Percentiles rank a stretch among this genome's conserved stretches.
These are phyloP conservation scores for Dalbergia cochinchinensis DNA, from an alignment of 306 rosid species.

Conservation along the genomic window DNA sequence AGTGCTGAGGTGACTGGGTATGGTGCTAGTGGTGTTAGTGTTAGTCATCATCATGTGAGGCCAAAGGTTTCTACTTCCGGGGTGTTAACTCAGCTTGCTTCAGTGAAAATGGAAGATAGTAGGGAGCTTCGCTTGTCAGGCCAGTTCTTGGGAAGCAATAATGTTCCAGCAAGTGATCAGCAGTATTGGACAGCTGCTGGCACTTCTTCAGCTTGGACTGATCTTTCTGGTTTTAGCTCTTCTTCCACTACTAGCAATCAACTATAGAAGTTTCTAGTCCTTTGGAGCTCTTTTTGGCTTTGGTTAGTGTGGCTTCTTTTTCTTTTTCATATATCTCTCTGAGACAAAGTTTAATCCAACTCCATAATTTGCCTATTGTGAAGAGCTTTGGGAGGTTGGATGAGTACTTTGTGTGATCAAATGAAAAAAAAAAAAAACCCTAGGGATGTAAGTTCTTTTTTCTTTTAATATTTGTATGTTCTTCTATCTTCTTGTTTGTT, in stretches of 20 bases:
- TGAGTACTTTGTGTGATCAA: slow-evolving; percentile 21
- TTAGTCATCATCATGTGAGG: slow-evolving; percentile 23
- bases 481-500: slow-evolving; percentile 2
- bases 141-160: slow-evolving; percentile 59
- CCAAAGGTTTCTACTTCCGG: slow-evolving; percentile 56
- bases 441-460: slow-evolving; percentile 51
- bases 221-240: slow-evolving; percentile 68
- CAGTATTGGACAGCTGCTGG: slow-evolving; percentile 66
- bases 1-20: slow-evolving; percentile 32
- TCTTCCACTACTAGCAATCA: slow-evolving; percentile 60
- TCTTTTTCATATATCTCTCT: slow-evolving; percentile 32
- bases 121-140: slow-evolving; percentile 60
- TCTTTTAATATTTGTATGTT: slow-evolving; percentile 20
- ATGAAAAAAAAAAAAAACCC: slow-evolving; percentile 56
- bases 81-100: slow-evolving; percentile 48
- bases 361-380: slow-evolving; percentile 11
- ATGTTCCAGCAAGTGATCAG: slow-evolving; percentile 38
- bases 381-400: slow-evolving; percentile 29
- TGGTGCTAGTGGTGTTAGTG: neutral
- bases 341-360: slow-evolving; percentile 12
- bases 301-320: slow-evolving; percentile 39
- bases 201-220: slow-evolving; percentile 61
- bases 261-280: slow-evolving; percentile 37
- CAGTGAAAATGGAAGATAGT: slow-evolving; percentile 74
- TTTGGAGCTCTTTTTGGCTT: slow-evolving; percentile 26